phyloP scores from a whole-genome alignment of 2,329 filamentous ascomycete genomes.

The Aspergillus sp. region DNA sequence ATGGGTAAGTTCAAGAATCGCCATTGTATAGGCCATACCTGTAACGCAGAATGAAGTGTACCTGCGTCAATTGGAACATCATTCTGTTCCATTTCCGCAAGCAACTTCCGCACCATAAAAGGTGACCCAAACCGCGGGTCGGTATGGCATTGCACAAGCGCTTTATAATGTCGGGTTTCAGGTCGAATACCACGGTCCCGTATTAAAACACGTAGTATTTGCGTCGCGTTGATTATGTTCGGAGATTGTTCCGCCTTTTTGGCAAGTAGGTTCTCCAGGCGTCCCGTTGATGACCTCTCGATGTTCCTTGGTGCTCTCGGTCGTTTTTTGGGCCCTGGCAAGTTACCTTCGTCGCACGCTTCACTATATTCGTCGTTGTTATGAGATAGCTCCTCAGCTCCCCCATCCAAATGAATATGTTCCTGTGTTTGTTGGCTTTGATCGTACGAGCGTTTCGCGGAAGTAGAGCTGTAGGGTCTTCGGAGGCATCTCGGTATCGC shows the following conservation, averaged over 20 bases:
- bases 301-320: constrained; percentile 19
- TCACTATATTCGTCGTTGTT: background rate
- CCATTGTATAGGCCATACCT: constrained; percentile 45
- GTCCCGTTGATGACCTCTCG: constrained; percentile 15
- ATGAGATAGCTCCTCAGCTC: no score
- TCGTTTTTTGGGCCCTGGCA: background rate
- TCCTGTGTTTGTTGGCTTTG: background rate
- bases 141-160: constrained; percentile 71
- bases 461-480: constrained; percentile 22
- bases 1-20: background rate
- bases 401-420: background rate
- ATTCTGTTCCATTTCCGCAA: constrained; percentile 68
- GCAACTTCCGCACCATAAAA: constrained; percentile 59
- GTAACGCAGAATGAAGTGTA: constrained; percentile 71
- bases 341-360: background rate
- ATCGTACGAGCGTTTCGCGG: background rate
- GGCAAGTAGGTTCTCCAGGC: constrained; percentile 30
- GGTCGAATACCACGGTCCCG: constrained; percentile 37
- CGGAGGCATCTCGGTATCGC: constrained; percentile 15
- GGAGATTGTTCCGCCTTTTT: constrained; percentile 15
- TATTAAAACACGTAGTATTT: constrained; percentile 40
- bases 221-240: constrained; percentile 27
- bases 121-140: constrained; percentile 65
- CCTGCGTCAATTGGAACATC: constrained; percentile 63
- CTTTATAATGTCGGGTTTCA: constrained; percentile 60